Conservation (phyloP, 371 early-diverging fungal species). For the Lichtheimia ornata region DNA sequence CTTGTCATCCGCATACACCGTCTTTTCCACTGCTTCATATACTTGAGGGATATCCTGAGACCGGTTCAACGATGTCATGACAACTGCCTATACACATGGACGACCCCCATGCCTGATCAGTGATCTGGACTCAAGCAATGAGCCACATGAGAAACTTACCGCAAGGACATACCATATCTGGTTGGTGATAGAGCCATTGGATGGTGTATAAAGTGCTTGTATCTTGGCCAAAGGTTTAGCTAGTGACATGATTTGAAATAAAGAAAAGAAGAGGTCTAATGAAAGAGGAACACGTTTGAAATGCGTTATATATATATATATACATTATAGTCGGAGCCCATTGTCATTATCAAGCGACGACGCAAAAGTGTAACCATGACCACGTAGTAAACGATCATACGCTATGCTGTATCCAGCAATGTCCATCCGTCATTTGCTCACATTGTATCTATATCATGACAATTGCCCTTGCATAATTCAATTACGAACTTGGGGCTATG, state of each 20-base stretch:
- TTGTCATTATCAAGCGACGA: no score
- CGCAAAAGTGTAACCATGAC: no score
- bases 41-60: slow-evolving; percentile 14
- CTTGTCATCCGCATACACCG: slow-evolving; percentile 3
- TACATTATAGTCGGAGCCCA: no score
- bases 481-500: no score
- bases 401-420: no score
- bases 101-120: background rate
- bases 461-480: no score
- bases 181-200: background rate
- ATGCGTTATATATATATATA: no score
- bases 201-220: slow-evolving; percentile 4
- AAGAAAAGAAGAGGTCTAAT: no score
- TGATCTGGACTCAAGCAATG: background rate
- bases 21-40: slow-evolving; percentile 19
- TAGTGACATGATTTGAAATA: background rate
- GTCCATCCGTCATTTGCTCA: no score
- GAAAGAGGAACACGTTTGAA: no score
- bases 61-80: slow-evolving; percentile 10
- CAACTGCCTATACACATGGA: background rate
- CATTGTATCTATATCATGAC: no score
- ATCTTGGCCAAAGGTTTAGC: slow-evolving; percentile 5
- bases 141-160: slow-evolving; percentile 3
- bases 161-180: slow-evolving; percentile 10
- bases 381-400: no score